Conservation (phyloP, 1,284 basidiomycete genomes). For the Marasmius tenuissimus region DNA sequence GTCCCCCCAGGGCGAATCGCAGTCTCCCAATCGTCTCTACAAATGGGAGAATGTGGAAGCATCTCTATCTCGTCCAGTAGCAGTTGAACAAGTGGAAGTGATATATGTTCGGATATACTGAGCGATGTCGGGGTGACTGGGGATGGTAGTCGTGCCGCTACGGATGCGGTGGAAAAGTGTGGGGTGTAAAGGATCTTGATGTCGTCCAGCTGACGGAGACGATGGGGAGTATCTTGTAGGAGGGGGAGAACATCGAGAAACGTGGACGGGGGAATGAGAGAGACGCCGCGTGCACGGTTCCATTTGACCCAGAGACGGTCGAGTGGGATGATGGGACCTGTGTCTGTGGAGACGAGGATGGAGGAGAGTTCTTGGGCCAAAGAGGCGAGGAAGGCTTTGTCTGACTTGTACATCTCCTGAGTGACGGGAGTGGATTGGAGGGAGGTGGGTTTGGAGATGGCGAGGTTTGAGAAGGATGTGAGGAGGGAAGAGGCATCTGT, state of each 20-base stretch:
- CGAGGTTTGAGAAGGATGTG: constrained; percentile 39
- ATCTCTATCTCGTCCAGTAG: constrained; percentile 73
- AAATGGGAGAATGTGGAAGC: constrained; percentile 52
- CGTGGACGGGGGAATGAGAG: constrained; percentile 86
- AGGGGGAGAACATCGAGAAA: constrained; percentile 74
- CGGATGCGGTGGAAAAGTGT: constrained; percentile 62
- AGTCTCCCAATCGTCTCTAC: constrained; percentile 67
- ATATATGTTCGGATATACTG: constrained; percentile 65
- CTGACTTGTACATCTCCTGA: constrained; percentile 81
- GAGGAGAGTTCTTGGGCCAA: constrained; percentile 83
- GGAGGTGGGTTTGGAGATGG: constrained; percentile 78
- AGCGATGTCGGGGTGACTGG: not conserved
- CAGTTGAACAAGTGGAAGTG: constrained; percentile 71
- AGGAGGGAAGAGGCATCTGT: constrained; percentile 15
- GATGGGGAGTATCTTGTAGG: constrained; percentile 72
- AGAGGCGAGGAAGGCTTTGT: constrained; percentile 78
- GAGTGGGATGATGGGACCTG: constrained; percentile 74
- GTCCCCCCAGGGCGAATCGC: constrained; percentile 39
- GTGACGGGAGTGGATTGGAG: constrained; percentile 82
- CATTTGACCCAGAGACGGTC: constrained; percentile 98
- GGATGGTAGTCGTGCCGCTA: constrained; percentile 51
- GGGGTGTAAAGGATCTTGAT: constrained; percentile 87
- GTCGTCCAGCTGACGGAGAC: constrained; percentile 44
- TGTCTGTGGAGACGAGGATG: constrained; percentile 52
- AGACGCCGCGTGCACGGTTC: constrained; percentile 94